Conservation (phyloP, 192 early-diverging fungal genomes). For the Podila minutissima region DNA sequence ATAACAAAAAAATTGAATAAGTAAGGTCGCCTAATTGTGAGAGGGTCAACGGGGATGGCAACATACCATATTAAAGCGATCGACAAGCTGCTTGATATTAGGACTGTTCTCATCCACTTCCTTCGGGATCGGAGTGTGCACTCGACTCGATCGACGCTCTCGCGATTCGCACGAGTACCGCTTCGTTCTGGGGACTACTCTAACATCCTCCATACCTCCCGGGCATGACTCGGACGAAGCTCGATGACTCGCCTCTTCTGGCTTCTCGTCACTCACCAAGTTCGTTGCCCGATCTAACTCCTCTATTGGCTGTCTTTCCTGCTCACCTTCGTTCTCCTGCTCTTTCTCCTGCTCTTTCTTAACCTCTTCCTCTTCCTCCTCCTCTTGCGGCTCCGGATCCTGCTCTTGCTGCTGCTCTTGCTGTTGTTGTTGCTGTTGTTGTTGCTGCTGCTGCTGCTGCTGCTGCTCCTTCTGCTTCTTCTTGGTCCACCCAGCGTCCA, state of each 20-base stretch:
- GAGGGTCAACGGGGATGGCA: background rate
- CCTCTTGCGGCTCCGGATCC: too few species aligned
- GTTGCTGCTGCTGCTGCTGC: background rate
- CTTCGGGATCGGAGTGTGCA: background rate
- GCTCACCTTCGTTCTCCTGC: background rate
- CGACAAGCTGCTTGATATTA: constrained; percentile 28
- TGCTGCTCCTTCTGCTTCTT: constrained; percentile 46
- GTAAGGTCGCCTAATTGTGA: background rate
- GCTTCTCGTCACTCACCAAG: background rate
- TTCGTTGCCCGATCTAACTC: background rate
- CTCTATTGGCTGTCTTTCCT: background rate
- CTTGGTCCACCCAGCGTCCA: constrained; percentile 64
- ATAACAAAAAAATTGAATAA: background rate
- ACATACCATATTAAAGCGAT: constrained; percentile 45
- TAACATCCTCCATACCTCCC: constrained; percentile 2
- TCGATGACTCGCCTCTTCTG: background rate
- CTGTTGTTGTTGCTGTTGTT: background rate
- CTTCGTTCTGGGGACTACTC: background rate
- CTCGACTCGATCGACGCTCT: too few species aligned
- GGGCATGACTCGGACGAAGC: constrained; percentile 12
- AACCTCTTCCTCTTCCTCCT: background rate
- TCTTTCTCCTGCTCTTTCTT: background rate
- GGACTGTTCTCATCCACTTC: constrained; percentile 18
- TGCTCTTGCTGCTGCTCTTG: background rate
- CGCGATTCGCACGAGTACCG: too few species aligned